Evolutionary conservation across 202 grass and related monocot species (phyloP), one percentile per base, ranked within the genome.

Genomic region (Miscanthus sacchariflorus): DNA sequence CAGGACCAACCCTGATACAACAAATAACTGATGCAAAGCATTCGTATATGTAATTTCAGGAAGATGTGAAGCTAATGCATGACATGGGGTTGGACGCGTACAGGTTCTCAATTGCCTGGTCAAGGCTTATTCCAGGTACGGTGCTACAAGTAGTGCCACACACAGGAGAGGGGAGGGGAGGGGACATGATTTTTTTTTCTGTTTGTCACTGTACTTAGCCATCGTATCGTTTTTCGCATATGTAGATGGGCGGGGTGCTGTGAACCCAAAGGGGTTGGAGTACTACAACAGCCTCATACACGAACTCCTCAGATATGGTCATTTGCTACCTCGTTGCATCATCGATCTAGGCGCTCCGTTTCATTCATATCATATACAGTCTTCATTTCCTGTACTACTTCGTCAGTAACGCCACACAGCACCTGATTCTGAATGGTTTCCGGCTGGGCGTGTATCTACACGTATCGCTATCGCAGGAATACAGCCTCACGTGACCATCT

Each of bases 91-190:
- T 98, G 35, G 95, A 95, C 52, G 91, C 93, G 0, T 95, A 98
- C 76, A 91, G 93, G 87, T 95, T 98, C 85, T 98, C 95, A n/a
- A 93, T 98, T 39, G 76, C 90, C 5, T 98, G 95, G 93, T 36
- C 91, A 4, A 78, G 91, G 70, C 88, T 95, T 46, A 86, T 98
- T 69, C 95, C 90, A 15, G 86, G 95, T 93, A 78, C 6, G 52
- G 17, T 59, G 19, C 7, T 30, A 30, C 36, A 5, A 38, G 36
- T 61, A 61, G 8, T 63, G 56, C 56, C 4, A 25, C 9, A 64
- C 21, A 59, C 13, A 38, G 14, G 48, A 13, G 48, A 50, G 28
- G 28, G 28, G 28, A 30, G 28, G 28, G 28, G 28, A 30, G 14
- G 14, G 58, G 58, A 23, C 19, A n/a, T 0, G 21, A 61, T 61